phyloP scores from a whole-genome alignment of 495 filamentous ascomycete species.

The Podospora pseudocomata region DNA sequence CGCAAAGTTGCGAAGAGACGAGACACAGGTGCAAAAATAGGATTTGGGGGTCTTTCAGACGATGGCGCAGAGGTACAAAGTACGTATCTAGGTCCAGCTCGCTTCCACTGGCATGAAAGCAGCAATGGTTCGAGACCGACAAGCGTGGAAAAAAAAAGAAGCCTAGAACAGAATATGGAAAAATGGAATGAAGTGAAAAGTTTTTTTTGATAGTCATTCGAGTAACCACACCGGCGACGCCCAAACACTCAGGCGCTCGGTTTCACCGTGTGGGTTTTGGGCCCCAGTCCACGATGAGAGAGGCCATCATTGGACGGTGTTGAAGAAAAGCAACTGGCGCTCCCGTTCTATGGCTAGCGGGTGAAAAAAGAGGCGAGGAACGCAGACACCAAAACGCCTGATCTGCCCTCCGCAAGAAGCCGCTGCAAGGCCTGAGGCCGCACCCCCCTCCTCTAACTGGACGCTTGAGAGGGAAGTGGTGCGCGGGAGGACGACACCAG shows the following conservation, averaged over 20 bases:
- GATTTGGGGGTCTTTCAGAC: conserved; percentile 1
- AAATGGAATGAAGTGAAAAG: background rate
- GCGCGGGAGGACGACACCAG: conserved; percentile 5
- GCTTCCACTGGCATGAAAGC: background rate
- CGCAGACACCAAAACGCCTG: conserved; percentile 19
- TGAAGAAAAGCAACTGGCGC: conserved; percentile 10
- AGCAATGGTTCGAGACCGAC: background rate
- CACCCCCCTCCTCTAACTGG: conserved; percentile 7
- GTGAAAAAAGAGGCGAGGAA: conserved; percentile 19
- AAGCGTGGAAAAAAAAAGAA: background rate
- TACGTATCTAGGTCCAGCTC: background rate
- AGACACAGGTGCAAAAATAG: conserved; percentile 3
- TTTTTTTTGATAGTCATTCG: background rate
- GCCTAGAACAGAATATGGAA: background rate
- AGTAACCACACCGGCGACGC: background rate
- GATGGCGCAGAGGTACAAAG: background rate
- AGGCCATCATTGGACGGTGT: conserved; percentile 8
- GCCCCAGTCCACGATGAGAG: background rate
- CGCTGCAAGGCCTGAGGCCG: conserved; percentile 21
- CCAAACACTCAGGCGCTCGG: conserved; percentile 5
- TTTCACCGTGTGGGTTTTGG: conserved; percentile 3
- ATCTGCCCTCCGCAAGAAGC: conserved; percentile 16
- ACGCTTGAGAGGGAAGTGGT: background rate
- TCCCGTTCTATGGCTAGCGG: conserved; percentile 6
- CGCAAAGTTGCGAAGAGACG: conserved; percentile 3